phyloP scores from a whole-genome alignment of 257 asterid species.

The Salvia rosmarinus region DNA sequence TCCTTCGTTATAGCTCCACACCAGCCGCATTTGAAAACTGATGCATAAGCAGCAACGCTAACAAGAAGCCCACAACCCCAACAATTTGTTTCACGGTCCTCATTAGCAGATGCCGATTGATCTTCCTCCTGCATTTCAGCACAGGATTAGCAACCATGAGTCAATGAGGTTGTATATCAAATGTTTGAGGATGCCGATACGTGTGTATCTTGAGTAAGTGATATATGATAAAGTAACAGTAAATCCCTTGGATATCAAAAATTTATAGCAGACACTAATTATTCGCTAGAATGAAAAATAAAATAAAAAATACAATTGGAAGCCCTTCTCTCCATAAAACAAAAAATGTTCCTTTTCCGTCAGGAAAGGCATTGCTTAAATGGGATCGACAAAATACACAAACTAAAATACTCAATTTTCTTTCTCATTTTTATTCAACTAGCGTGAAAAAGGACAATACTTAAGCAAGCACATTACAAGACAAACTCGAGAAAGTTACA shows the following conservation, averaged over 20 bases:
- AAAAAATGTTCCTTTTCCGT: background rate
- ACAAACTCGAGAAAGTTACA: background rate
- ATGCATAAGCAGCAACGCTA: slow-evolving; percentile 68
- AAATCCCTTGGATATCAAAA: background rate
- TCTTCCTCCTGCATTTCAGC: slow-evolving; percentile 60
- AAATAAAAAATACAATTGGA: background rate
- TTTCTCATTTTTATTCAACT: slow-evolving; percentile 12
- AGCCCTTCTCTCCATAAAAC: background rate
- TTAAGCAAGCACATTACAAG: slow-evolving; percentile 13
- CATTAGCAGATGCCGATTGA: slow-evolving; percentile 43
- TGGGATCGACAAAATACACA: background rate
- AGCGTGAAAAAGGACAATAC: slow-evolving; percentile 8
- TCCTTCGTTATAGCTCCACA: slow-evolving; percentile 91
- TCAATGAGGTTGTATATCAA: background rate
- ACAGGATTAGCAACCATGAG: slow-evolving; percentile 32
- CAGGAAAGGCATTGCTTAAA: background rate
- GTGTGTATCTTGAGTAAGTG: background rate
- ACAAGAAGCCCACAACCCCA: slow-evolving; percentile 98
- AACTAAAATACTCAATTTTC: background rate
- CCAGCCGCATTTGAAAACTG: slow-evolving; percentile 89
- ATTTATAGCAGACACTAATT: background rate
- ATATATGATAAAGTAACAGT: slow-evolving; percentile 3
- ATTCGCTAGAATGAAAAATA: background rate
- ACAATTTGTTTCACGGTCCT: slow-evolving; percentile 74
- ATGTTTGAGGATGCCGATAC: background rate